Conservation (phyloP, 345 rosid species). For the Brassica rapa region DNA sequence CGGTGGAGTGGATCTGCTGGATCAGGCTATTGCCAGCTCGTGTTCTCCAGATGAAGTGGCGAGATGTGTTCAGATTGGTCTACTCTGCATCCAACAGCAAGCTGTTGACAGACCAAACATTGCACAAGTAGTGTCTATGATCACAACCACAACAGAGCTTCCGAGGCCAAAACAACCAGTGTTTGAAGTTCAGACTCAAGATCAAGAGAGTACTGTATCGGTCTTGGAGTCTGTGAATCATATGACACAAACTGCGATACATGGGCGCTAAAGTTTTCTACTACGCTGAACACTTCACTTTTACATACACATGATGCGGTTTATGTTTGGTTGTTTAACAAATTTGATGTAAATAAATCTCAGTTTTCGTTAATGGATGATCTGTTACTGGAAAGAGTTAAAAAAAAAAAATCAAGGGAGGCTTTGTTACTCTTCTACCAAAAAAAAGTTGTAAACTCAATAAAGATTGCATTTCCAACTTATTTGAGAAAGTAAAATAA, state of each 20-base stretch:
- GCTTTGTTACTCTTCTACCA: neutral
- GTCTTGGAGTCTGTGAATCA: constrained; percentile 21
- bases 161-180: constrained; percentile 26
- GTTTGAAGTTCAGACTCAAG: neutral
- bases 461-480: neutral
- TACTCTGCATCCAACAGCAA: constrained; percentile 28
- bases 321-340: neutral
- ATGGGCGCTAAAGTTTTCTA: constrained; percentile 18
- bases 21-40: constrained; percentile 12
- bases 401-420: neutral
- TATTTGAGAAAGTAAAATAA: constrained; percentile 3
- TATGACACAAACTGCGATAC: constrained; percentile 22
- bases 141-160: constrained; percentile 18
- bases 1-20: constrained; percentile 19
- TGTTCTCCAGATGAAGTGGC: neutral
- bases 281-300: neutral
- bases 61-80: constrained; percentile 31
- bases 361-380: neutral
- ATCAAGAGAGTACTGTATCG: neutral
- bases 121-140: constrained; percentile 26
- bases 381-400: neutral
- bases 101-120: constrained; percentile 32
- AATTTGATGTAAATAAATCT: neutral
- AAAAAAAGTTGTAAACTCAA: neutral
- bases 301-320: neutral